These are phyloP conservation scores for Boechera divaricarpa DNA, from an alignment of 345 rosid genomes.

Conservation along the genomic window DNA sequence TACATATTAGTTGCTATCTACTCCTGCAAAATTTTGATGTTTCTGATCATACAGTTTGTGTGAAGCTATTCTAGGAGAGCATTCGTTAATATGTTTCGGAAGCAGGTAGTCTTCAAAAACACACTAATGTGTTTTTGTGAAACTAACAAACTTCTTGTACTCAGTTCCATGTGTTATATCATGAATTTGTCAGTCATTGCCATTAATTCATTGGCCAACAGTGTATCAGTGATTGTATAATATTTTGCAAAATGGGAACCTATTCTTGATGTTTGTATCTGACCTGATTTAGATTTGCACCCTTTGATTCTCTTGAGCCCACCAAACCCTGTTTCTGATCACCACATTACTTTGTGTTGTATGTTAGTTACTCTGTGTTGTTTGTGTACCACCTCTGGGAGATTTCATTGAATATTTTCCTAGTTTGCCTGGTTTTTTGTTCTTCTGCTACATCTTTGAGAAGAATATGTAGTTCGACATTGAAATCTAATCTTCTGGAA, in stretches of 20 bases:
- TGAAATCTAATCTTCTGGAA: not conserved
- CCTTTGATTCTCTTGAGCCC: constrained; percentile 4
- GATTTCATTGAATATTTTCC: constrained; percentile 9
- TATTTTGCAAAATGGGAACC: not conserved
- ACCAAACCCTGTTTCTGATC: not conserved
- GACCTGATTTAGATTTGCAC: not conserved
- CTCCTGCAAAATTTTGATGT: not conserved
- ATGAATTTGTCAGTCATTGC: not conserved
- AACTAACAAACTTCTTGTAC: not conserved
- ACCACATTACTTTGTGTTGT: not conserved
- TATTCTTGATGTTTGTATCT: not conserved
- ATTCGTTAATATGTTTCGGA: not conserved
- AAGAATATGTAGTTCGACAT: not conserved
- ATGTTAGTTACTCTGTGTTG: not conserved
- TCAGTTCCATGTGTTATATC: not conserved
- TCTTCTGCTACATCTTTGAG: constrained; percentile 18
- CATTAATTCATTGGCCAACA: not conserved
- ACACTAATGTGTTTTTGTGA: not conserved
- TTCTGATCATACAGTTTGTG: constrained; percentile 1
- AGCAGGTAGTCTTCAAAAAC: not conserved
- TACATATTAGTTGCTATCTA: not conserved
- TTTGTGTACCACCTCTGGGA: not conserved
- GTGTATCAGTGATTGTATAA: not conserved
- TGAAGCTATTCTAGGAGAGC: constrained; percentile 11
- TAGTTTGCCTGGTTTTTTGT: constrained; percentile 9